A percentile compares a stretch with the other conserved stretches of the same genome.
Conservation (phyloP, 257 asterid species). For the Leptodermis oblonga region DNA sequence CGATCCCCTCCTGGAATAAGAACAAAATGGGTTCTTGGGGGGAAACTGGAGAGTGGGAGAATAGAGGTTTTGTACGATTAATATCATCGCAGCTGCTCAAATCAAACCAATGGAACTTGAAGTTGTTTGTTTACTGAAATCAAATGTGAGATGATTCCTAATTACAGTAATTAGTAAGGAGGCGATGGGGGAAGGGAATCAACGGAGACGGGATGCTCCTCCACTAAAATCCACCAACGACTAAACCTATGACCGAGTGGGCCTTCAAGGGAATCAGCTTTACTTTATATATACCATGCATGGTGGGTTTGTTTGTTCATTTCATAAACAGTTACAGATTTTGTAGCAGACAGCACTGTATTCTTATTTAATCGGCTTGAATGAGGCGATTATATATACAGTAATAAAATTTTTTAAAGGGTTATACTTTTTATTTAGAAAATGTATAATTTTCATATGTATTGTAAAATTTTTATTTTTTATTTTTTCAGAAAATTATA, state of each 20-base stretch:
- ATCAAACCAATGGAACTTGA: background rate
- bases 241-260: background rate
- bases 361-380: no score
- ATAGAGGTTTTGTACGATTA: background rate
- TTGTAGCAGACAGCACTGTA: no score
- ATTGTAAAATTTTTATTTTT: no score
- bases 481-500: no score
- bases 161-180: background rate
- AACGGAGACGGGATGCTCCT: background rate
- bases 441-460: no score
- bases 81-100: background rate
- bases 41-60: background rate
- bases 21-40: background rate
- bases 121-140: background rate
- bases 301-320: no score
- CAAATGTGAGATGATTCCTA: background rate
- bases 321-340: no score
- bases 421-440: no score
- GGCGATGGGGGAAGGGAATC: background rate
- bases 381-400: no score
- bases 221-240: background rate
- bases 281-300: no score
- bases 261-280: background rate
- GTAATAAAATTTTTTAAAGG: no score
- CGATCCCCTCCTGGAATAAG: background rate